Evolutionary conservation across 2,329 filamentous ascomycete species (phyloP), one percentile per base, ranked within the genome.

Genomic region (Simplicillium aogashimaense): DNA sequence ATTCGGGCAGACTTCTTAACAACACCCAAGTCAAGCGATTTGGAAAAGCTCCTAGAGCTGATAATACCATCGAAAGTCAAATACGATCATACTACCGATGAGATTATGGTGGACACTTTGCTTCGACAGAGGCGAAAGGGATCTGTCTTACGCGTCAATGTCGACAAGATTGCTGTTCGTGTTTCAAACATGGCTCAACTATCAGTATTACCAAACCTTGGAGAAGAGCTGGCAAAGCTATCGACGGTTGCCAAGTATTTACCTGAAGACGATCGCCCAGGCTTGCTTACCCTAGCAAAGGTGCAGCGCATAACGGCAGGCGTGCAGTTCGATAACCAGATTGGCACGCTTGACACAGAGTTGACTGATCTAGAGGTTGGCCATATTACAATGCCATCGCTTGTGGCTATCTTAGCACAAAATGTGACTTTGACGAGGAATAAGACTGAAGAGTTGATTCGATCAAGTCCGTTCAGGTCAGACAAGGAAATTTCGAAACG

Each of bases 41-140:
- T 98, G 0, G 83, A 89, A 52, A 77, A 81, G 29, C 70, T 98
- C 2, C 66, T 98, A 0, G 82, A 85, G 39, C 71, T 98, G 38
- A 85, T 98, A 41, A 94, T 85, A 7, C 94, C 92, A 0, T 95
- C 89, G 0, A 92, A 88, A 47, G 80, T 92, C 57, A 87, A 89
- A 47, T 95, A 92, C 51, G 73, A 81, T 47, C 82, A 90, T 45
- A 78, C 81, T 36, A 85, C 94, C 44, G 87, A 95, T 50, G 90
- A 97, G 52, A 94, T 98, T 44, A 81, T 98, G 70, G 76, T 98
- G 16, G 90, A 97, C 50, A 95, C 87, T 1, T 69, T 98, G 1
- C 65, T 97, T 12, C 75, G 86, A 16, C 92, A 98, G 58, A 73
- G 92, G 44, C 76, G 82, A 39, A 90, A 95, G 59, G 92, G 90